These are phyloP conservation scores for Ceratocystiopsis sp. DNA, from an alignment of 2,329 filamentous ascomycete genomes.

Conservation along the genomic window DNA sequence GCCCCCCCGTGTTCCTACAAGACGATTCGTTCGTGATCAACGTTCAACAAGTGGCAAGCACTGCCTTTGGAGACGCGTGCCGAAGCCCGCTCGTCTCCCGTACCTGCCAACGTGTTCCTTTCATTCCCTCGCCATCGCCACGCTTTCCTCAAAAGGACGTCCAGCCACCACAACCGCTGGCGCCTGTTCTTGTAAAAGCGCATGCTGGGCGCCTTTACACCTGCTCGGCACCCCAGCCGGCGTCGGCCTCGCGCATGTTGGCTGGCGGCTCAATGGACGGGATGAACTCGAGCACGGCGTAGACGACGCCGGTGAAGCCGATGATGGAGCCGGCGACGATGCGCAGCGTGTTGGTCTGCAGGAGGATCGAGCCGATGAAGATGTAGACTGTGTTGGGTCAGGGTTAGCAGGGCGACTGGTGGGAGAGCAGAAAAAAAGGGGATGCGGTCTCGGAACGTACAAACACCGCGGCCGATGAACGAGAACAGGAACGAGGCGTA, in stretches of 20 bases:
- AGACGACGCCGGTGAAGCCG: constrained; percentile 61
- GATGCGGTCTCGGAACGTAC: constrained; percentile 33
- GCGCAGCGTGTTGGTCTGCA: constrained; percentile 49
- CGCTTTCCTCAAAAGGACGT: too few species aligned
- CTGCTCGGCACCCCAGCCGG: constrained; percentile 62
- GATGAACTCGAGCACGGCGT: constrained; percentile 58
- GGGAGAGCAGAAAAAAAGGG: neutral
- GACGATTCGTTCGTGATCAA: too few species aligned
- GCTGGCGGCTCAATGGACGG: constrained; percentile 64
- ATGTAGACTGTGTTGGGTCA: constrained; percentile 57
- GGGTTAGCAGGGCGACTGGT: neutral
- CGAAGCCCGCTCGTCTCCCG: too few species aligned
- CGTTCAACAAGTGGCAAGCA: too few species aligned
- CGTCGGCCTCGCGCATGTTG: constrained; percentile 66
- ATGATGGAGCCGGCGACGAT: constrained; percentile 65
- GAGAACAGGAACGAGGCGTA: constrained; percentile 98
- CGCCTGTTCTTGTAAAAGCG: too few species aligned
- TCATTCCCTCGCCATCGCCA: too few species aligned
- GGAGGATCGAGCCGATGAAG: constrained; percentile 76
- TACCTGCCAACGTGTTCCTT: too few species aligned
- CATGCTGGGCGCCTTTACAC: constrained; percentile 28
- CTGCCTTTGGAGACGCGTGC: too few species aligned
- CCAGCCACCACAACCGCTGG: too few species aligned
- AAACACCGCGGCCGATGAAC: constrained; percentile 86
- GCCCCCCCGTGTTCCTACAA: too few species aligned